A percentile compares a stretch with the other conserved stretches of the same genome.
Conservation (phyloP, 306 rosid species). For the Parietaria judaica region DNA sequence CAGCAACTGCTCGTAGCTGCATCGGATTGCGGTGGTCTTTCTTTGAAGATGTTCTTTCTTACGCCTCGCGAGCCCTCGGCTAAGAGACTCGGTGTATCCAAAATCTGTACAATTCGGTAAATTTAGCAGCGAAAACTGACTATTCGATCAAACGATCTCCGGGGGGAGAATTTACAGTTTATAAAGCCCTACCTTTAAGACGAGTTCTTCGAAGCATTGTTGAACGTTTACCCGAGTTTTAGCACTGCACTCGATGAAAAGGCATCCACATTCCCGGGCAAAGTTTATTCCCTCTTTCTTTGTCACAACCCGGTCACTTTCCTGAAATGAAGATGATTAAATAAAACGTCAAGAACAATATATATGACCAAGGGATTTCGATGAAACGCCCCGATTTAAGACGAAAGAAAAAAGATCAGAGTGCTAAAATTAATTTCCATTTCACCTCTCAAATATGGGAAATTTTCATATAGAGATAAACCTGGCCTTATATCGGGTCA, state of each 20-base stretch:
- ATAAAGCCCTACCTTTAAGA: constrained; percentile 51
- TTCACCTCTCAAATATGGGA: too few species aligned
- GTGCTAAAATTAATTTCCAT: too few species aligned
- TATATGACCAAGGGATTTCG: constrained; percentile 2
- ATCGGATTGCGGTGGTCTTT: constrained; percentile 42
- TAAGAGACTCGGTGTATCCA: constrained; percentile 89
- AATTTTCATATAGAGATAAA: too few species aligned
- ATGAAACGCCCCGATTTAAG: too few species aligned
- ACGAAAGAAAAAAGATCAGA: too few species aligned
- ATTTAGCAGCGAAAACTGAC: too few species aligned
- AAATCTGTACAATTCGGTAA: constrained; percentile 38
- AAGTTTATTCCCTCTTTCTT: constrained; percentile 87
- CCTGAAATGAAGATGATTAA: constrained; percentile 41
- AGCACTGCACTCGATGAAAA: constrained; percentile 90
- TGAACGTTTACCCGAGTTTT: constrained; percentile 91
- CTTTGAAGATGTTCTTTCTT: constrained; percentile 77
- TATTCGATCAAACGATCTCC: too few species aligned
- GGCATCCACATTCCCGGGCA: constrained; percentile 91
- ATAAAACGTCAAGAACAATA: not conserved
- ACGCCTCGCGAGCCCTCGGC: constrained; percentile 80
- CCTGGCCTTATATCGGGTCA: too few species aligned
- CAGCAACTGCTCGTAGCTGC: constrained; percentile 70
- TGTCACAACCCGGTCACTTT: constrained; percentile 68
- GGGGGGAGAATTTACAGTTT: too few species aligned
- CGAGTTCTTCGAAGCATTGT: constrained; percentile 97